A percentile compares a stretch with the other conserved stretches of the same genome.
These are phyloP conservation scores for Uronychia binucleata DNA, from an alignment of 73 alveolate species.

Conservation along the genomic window DNA sequence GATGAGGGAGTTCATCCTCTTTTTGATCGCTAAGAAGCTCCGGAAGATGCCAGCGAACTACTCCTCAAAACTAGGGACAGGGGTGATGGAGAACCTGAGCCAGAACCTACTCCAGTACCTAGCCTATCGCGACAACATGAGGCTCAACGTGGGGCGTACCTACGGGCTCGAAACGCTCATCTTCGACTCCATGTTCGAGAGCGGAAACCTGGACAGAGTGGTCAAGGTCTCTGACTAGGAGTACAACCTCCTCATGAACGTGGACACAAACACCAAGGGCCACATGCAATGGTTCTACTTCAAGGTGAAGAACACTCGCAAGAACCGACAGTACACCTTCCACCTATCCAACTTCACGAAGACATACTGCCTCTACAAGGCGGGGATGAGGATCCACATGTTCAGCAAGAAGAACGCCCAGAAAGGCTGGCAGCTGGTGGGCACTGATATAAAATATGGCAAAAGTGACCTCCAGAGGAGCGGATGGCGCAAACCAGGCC, in stretches of 20 bases:
- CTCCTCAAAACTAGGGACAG: background rate
- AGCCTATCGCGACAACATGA: background rate
- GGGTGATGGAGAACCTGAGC: background rate
- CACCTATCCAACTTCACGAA: conserved; percentile 76
- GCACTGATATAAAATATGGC: conserved; percentile 12
- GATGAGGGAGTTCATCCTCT: conserved; percentile 30
- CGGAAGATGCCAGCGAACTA: background rate
- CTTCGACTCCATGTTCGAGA: conserved; percentile 61
- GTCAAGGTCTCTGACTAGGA: conserved; percentile 35
- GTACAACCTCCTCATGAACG: conserved; percentile 74
- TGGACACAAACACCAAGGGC: conserved; percentile 92
- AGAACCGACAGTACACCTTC: conserved; percentile 62
- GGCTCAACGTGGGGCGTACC: background rate
- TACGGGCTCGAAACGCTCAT: too few species aligned
- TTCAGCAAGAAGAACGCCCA: background rate
- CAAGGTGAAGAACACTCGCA: conserved; percentile 72
- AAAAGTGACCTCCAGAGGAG: conserved; percentile 38
- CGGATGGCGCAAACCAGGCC: conserved; percentile 59
- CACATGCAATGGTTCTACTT: conserved; percentile 95
- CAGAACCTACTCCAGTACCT: background rate
- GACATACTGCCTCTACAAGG: conserved; percentile 50
- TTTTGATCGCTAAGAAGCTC: conserved; percentile 27
- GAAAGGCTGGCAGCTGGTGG: conserved; percentile 28
- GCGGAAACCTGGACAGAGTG: conserved; percentile 65
- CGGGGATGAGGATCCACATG: conserved; percentile 54